Conservation (phyloP, 2,329 filamentous ascomycete species). For the Monilinia laxa region DNA sequence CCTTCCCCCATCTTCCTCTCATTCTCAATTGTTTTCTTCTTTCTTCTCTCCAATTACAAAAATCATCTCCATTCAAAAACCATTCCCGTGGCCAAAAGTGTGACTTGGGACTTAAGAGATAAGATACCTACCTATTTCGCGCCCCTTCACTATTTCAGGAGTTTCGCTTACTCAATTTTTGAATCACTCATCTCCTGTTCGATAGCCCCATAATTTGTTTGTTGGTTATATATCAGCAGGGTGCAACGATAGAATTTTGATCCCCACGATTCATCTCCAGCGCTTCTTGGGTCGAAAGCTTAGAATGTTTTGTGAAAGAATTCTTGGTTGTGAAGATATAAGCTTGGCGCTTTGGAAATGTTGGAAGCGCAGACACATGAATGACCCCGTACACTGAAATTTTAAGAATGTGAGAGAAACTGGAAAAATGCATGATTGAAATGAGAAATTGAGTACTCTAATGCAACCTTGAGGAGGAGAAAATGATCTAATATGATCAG, state of each 20-base stretch:
- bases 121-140: background rate
- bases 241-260: background rate
- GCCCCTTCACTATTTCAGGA: background rate
- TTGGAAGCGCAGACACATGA: too few relatives aligned
- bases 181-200: background rate
- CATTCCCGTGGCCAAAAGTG: background rate
- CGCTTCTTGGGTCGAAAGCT: background rate
- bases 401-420: background rate
- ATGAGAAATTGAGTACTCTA: too few relatives aligned
- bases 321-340: background rate
- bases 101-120: background rate
- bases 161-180: background rate
- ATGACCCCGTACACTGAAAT: too few relatives aligned
- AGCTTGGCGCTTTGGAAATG: background rate
- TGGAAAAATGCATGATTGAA: too few relatives aligned
- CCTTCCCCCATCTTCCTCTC: background rate
- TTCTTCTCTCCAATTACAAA: background rate
- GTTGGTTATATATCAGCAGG: background rate
- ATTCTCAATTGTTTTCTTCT: background rate
- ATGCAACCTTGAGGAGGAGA: too few relatives aligned
- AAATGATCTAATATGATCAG: too few relatives aligned
- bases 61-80: background rate
- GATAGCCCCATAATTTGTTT: background rate
- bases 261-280: background rate
- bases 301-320: background rate